These are phyloP conservation scores for Sarocladium oryzae DNA, from an alignment of 2,329 filamentous ascomycete genomes.

Conservation along the genomic window DNA sequence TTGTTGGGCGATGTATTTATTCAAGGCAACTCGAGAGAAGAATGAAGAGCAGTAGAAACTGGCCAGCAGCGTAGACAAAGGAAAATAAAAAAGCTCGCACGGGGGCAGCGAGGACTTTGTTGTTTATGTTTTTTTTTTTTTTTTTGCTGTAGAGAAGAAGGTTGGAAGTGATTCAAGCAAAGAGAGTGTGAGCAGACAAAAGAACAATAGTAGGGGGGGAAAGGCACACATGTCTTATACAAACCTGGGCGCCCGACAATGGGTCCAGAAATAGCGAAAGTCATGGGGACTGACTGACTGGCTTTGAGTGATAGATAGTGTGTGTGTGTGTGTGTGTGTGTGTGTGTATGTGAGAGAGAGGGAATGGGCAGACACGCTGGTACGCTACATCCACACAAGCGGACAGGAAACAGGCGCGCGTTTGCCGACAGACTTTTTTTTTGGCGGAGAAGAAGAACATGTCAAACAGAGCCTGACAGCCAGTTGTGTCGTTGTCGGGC, in stretches of 20 bases:
- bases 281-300: too few species aligned
- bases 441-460: neutral
- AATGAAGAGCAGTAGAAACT: conserved; percentile 15
- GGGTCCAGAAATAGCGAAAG: too few species aligned
- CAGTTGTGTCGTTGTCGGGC: neutral
- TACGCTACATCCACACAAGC: too few species aligned
- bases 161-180: neutral
- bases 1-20: too few species aligned
- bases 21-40: neutral
- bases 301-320: too few species aligned
- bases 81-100: neutral
- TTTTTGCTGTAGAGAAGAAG: neutral
- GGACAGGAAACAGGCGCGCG: neutral
- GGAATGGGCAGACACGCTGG: too few species aligned
- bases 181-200: neutral
- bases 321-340: too few species aligned
- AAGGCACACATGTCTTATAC: neutral
- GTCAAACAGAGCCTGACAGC: neutral
- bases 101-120: too few species aligned
- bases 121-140: neutral
- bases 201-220: neutral
- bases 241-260: neutral
- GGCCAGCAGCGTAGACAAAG: conserved; percentile 10
- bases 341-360: too few species aligned
- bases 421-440: neutral